These are phyloP conservation scores for Trametes meyenii DNA, from an alignment of 768 basidiomycete species.

Conservation along the genomic window DNA sequence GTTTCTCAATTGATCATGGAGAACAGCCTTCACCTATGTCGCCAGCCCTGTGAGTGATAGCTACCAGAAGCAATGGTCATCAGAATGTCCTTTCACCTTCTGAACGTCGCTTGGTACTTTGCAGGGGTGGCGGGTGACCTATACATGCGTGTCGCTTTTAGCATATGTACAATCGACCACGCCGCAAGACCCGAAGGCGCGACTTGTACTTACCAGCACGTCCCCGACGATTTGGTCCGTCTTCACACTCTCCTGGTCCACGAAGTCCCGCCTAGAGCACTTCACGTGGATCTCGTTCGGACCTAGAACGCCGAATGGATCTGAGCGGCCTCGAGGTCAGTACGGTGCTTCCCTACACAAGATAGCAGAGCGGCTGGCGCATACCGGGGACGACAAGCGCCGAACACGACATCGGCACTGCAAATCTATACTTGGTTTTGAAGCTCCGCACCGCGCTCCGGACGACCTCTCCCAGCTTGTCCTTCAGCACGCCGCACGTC, in stretches of 20 bases:
- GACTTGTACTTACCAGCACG: slow-evolving; percentile 47
- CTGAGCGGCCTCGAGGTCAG: slow-evolving; percentile 35
- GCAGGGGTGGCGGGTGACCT: slow-evolving; percentile 66
- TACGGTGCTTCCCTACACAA: too few relatives aligned
- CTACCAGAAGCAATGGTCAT: neutral
- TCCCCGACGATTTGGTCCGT: slow-evolving; percentile 58
- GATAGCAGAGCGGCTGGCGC: too few relatives aligned
- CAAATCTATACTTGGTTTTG: too few relatives aligned
- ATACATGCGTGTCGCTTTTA: slow-evolving; percentile 23
- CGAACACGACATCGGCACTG: too few relatives aligned
- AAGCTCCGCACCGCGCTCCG: too few relatives aligned
- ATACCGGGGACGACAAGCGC: too few relatives aligned
- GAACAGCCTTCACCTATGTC: slow-evolving; percentile 57
- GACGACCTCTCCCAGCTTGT: too few relatives aligned
- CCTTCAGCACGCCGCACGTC: too few relatives aligned
- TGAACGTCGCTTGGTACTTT: slow-evolving; percentile 68
- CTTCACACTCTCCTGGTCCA: slow-evolving; percentile 42
- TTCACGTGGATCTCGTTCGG: slow-evolving; percentile 62
- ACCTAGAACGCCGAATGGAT: slow-evolving; percentile 52
- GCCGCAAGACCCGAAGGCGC: neutral
- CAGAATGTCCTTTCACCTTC: slow-evolving; percentile 45
- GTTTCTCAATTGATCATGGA: slow-evolving; percentile 48
- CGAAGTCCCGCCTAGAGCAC: slow-evolving; percentile 47
- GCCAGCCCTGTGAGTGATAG: neutral
- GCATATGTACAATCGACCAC: too few relatives aligned